phyloP scores from a whole-genome alignment of 2,329 filamentous ascomycete species.

The Mollisia scopiformis region DNA sequence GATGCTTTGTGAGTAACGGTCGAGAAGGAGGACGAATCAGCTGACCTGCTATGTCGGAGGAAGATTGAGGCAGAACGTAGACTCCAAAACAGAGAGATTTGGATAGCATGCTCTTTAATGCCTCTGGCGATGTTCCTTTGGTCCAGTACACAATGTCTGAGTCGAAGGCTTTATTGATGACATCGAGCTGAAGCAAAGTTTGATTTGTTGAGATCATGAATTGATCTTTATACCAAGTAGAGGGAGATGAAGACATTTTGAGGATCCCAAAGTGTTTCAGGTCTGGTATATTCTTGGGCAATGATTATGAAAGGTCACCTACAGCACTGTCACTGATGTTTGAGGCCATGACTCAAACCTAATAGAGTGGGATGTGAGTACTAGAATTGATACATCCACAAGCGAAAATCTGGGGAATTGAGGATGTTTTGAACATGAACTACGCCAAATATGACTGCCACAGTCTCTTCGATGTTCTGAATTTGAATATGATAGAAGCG shows the following conservation, averaged over 20 bases:
- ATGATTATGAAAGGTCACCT: neutral
- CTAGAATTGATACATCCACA: no score
- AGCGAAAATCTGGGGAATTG: no score
- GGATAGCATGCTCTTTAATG: conserved; percentile 54
- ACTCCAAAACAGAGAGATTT: conserved; percentile 63
- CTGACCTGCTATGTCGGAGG: conserved; percentile 37
- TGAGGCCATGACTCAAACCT: neutral
- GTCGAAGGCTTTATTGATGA: neutral
- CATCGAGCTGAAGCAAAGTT: neutral
- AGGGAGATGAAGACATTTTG: neutral
- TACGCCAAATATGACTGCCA: no score
- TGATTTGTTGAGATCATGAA: neutral
- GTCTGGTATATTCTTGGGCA: neutral
- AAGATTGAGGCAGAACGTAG: conserved; percentile 45
- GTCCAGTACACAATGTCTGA: neutral
- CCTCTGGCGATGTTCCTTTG: conserved; percentile 22
- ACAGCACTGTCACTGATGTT: neutral
- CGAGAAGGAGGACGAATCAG: neutral
- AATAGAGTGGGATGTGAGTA: no score
- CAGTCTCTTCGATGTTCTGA: no score
- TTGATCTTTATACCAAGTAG: neutral
- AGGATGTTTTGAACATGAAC: no score
- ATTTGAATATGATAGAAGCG: no score
- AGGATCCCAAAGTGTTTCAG: neutral
- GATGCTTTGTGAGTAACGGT: neutral